Base-by-base conservation (phyloP, 306 rosid genomes). In the Cicer yamashitae region DNA sequence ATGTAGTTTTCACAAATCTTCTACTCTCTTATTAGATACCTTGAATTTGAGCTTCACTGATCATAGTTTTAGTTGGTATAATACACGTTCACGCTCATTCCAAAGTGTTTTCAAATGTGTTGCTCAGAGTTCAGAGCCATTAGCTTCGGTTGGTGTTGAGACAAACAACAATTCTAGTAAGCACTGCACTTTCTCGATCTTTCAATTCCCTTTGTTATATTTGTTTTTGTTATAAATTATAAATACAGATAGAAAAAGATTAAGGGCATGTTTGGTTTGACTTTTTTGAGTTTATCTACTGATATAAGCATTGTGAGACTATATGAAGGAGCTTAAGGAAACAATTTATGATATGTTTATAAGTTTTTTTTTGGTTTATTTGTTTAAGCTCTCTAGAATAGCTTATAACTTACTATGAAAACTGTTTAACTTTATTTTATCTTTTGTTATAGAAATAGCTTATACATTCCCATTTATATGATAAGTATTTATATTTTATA, bases 81-180 rank as follows among this genome's bases (percentile, higher is more conserved):
- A 15, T 48, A 39, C n/a, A 2, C 73, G 15, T 7, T 67, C 84
- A 3, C 50, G 15, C 25, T 45, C 81, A 41, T 75, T 59, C 54
- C 73, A 22, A 0, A 20, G 66, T 63, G 58, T 43, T 61, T 61
- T 67, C 62, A 56, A 59, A 15, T 74, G 87, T 48, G 46, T 73
- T 61, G 73, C 71, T 20, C 68, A 54, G 60, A 71, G 77, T 62
- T 58, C 77, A 8, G 65, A 75, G 48, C 47, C 73, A 25, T 80
- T 85, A 0, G 17, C 73, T 57, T 81, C 87, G 13, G 58, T 78
- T 69, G 78, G 70, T 7, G 52, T 71, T 39, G 64, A 58, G 2
- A 72, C 71, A 11, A 50, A 64, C 2, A 72, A 20, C 51, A 56
- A 30, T 59, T 73, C 75, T 48, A 30, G 88, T 85, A 62, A 84